Evolutionary conservation across 148 eudicot genomes (phyloP).

Genomic region (Amaranthus palmeri): DNA sequence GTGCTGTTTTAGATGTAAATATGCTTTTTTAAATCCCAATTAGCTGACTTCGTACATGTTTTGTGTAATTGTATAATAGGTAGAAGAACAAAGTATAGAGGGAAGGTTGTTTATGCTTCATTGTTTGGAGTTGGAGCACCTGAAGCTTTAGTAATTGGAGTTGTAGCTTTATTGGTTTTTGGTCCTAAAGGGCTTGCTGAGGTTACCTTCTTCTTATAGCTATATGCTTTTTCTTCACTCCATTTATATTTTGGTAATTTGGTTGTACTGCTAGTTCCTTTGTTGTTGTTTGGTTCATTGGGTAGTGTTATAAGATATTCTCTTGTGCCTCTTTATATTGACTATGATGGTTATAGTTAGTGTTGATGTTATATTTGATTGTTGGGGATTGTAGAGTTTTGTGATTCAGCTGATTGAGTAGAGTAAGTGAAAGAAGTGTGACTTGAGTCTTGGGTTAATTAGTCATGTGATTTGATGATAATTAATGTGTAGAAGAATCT

Average conservation of each 20-base stretch:
- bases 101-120: conserved; percentile 74
- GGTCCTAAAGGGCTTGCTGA: conserved; percentile 99
- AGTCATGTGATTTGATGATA: too few relatives aligned
- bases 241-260: background rate
- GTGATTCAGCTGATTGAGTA: background rate
- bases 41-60: background rate
- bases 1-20: background rate
- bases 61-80: conserved; percentile 35
- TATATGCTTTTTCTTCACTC: background rate
- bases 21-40: background rate
- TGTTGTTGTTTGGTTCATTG: background rate
- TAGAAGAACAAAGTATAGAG: conserved; percentile 46
- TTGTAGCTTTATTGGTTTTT: conserved; percentile 92
- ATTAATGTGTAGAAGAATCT: too few relatives aligned
- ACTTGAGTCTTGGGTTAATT: too few relatives aligned
- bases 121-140: conserved; percentile 98
- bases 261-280: background rate
- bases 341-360: background rate
- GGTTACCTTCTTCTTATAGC: conserved; percentile 32
- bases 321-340: too few relatives aligned
- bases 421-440: background rate
- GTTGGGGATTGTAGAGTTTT: background rate
- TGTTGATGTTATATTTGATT: background rate
- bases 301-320: too few relatives aligned
- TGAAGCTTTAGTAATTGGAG: conserved; percentile 93